Evolutionary conservation across 352 stramenopile species (phyloP), one percentile per base, ranked within the genome.

Genomic region (Globisporangium echinulatum): DNA sequence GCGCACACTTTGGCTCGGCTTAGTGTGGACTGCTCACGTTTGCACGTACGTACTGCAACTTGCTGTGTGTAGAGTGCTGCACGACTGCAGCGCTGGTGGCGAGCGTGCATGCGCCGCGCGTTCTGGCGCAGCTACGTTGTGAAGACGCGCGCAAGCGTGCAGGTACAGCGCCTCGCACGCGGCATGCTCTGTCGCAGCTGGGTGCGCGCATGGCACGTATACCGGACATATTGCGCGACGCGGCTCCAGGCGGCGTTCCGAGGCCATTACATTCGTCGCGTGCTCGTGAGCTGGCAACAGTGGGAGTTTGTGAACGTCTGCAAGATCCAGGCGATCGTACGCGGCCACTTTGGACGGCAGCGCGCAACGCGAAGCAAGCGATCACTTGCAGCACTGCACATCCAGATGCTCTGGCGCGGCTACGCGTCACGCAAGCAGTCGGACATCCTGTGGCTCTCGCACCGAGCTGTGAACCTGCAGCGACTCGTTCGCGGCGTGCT

Each of bases 361-460:
- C 44, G 17, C 14, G 71, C 54, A 4, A 7, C 3, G 13, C 33
- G 43, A 3, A 62, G 44, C 3, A 69, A 67, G 17, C 60, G 55
- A 5, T 57, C 59, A n/a, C 38, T 86, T 15, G 79, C 83, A 33
- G 70, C 63, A 0, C 36, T 79, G 10, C 79, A 74, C 37, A 88
- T 93, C 47, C 83, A 93, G 51, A 71, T 65, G n/a, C 58, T 85
- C 13, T 90, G 79, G 79, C 67, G 83, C 36, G 83, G 79, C 0
- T 62, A 61, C n/a, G 55, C 13, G 17, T 82, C 74, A 3, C 70
- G 81, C 11, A 77, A 75, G 36, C 49, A 50, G n/a, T 72, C 77
- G 0, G 72, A 90, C 58, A 57, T 82, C n/a, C 50, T 64, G 15
- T 91, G 81, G 81, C 66, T 91, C 0, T 55, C 66, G 1, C 25